Evolutionary conservation across 75 land plant genomes (phyloP), one percentile per base, ranked within the genome.

Genomic region (Cryptomeria japonica): DNA sequence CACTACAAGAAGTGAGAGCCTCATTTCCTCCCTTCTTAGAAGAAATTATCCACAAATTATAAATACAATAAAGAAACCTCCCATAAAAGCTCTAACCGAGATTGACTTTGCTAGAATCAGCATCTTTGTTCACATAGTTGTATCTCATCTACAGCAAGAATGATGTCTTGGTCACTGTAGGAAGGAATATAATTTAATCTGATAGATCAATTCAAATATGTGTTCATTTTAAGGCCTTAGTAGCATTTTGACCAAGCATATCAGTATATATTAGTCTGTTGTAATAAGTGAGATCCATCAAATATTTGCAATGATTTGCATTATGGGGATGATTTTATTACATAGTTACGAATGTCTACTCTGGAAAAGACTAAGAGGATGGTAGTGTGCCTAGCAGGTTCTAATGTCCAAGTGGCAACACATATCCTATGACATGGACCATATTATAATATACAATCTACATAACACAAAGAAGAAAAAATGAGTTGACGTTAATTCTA

Each of bases 401-500:
- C 13, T 31, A 73, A 11, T 31, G 16, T 22, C 77, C 77, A 73
- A 73, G 77, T 34, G 37, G 15, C 37, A 73, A 73, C 25, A 73
- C 11, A 13, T 73, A 73, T 73, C 37, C 77, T 73, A 11, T 72
- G 77, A 34, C 37, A 31, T 73, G 77, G 37, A 25, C 77, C 34
- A 34, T 34, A 73, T 73, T 32, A 32, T 73, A 25, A 37, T 56
- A 32, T 83, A 37, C 41, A 25, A 37, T 56, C 18, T 83, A 37
- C 41, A 32, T 37, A 44, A 37, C 16, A 70, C 32, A 37, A 77
- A 34, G 3, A 31, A 84, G 28, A 85, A 51, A 18, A 42, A 32
- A 88, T 25, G 84, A 82, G 3, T 28, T 82, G 31, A 82, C 46
- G 32, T 42, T 82, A 41, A 19, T 82, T 82, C 51, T 42, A 82